These are phyloP conservation scores for Pichia sp. DNA, from an alignment of 1,139 yeast genomes.

Conservation along the genomic window DNA sequence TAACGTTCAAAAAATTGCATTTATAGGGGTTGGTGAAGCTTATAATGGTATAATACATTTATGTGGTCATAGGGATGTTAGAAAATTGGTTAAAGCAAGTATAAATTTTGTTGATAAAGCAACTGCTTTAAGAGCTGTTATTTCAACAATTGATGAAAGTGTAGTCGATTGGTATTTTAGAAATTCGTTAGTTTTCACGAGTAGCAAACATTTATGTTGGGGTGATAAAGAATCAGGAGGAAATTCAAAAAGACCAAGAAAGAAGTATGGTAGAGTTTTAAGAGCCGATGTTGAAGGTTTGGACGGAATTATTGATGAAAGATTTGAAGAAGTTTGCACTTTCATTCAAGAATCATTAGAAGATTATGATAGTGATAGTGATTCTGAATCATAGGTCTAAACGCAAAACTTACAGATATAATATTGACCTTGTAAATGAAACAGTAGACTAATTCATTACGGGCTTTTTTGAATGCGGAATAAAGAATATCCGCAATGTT, in stretches of 20 bases:
- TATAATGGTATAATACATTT: constrained; percentile 83
- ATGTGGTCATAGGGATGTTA: constrained; percentile 73
- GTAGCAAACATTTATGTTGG: constrained; percentile 75
- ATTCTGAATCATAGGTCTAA: constrained; percentile 16
- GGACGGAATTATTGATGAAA: constrained; percentile 70
- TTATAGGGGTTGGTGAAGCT: constrained; percentile 88
- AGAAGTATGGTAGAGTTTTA: constrained; percentile 84
- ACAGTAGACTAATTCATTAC: background rate
- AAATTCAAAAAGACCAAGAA: constrained; percentile 61
- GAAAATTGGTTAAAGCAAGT: constrained; percentile 62
- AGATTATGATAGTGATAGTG: constrained; percentile 35
- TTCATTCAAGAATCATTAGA: constrained; percentile 73
- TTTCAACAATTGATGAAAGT: constrained; percentile 83
- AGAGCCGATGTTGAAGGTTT: constrained; percentile 68
- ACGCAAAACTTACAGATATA: too few relatives aligned
- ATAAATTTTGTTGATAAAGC: constrained; percentile 60
- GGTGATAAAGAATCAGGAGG: constrained; percentile 33
- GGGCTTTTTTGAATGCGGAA: background rate
- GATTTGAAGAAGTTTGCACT: constrained; percentile 80
- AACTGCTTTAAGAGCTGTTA: constrained; percentile 62
- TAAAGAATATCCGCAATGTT: background rate
- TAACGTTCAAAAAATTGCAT: constrained; percentile 60
- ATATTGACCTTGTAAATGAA: background rate
- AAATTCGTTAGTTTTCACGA: constrained; percentile 76
- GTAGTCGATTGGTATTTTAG: constrained; percentile 88